These are phyloP conservation scores for Dioszegia crocea DNA, from an alignment of 768 basidiomycete genomes.

Conservation along the genomic window DNA sequence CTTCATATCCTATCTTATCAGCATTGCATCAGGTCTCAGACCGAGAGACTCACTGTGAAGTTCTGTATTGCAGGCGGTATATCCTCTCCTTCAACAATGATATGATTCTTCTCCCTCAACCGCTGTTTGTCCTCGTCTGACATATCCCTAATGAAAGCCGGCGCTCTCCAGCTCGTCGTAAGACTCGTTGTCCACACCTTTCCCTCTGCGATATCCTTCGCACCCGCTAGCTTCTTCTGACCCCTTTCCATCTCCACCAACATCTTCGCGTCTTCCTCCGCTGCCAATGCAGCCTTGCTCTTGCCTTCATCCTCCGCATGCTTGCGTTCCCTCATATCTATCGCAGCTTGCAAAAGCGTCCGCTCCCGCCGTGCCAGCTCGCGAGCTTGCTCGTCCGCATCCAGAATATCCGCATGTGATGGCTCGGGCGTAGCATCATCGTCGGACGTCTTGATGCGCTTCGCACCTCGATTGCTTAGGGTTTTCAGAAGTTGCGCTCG, in stretches of 20 bases:
- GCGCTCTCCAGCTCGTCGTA: constrained; percentile 84
- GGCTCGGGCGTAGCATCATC: constrained; percentile 53
- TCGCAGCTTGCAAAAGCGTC: constrained; percentile 84
- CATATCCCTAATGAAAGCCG: constrained; percentile 71
- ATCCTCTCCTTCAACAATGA: constrained; percentile 88
- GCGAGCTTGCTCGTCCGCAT: constrained; percentile 69
- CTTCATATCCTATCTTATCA: constrained; percentile 79
- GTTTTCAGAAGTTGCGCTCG: constrained; percentile 75
- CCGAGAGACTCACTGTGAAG: constrained; percentile 60
- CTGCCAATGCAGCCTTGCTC: constrained; percentile 74
- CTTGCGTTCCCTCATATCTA: constrained; percentile 83
- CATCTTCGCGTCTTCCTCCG: constrained; percentile 86
- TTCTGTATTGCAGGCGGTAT: constrained; percentile 88
- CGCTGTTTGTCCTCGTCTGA: constrained; percentile 65
- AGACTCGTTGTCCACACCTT: constrained; percentile 84
- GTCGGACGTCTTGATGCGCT: constrained; percentile 56
- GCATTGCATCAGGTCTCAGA: neutral
- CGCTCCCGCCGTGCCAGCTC: constrained; percentile 78
- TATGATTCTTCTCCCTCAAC: constrained; percentile 85
- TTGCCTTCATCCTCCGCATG: constrained; percentile 85
- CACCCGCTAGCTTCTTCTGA: constrained; percentile 83
- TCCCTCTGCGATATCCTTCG: constrained; percentile 87
- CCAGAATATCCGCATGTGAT: constrained; percentile 19
- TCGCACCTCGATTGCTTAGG: constrained; percentile 56
- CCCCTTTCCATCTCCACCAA: constrained; percentile 80